These are phyloP conservation scores for Tulasnella sp. DNA, from an alignment of 768 basidiomycete genomes.

Conservation along the genomic window DNA sequence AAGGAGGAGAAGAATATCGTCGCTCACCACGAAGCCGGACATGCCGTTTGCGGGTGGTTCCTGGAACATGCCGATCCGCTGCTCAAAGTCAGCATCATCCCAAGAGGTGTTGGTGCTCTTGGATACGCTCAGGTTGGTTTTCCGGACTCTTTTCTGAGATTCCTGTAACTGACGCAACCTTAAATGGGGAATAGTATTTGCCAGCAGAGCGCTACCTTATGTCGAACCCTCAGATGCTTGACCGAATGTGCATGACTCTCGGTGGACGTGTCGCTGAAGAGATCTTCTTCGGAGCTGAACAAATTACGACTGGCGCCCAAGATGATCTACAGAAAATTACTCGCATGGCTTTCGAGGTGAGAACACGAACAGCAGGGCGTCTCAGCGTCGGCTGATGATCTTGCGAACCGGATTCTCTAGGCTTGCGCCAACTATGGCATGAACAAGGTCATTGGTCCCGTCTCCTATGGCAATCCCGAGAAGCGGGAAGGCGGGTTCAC, in stretches of 20 bases:
- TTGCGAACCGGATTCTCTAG: not conserved
- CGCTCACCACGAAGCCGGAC: slow-evolving; percentile 98
- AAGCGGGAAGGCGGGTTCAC: slow-evolving; percentile 84
- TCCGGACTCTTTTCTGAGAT: not conserved
- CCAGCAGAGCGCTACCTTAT: slow-evolving; percentile 94
- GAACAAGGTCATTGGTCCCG: slow-evolving; percentile 90
- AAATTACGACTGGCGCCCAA: slow-evolving; percentile 97
- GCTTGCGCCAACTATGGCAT: slow-evolving; percentile 95
- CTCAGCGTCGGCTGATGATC: not conserved
- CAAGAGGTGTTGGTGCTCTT: slow-evolving; percentile 89
- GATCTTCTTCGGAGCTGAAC: slow-evolving; percentile 87
- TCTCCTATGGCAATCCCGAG: slow-evolving; percentile 89
- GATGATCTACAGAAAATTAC: slow-evolving; percentile 99
- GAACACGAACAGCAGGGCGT: slow-evolving; percentile 6
- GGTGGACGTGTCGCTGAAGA: slow-evolving; percentile 98
- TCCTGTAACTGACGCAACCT: not conserved
- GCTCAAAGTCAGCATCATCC: slow-evolving; percentile 97
- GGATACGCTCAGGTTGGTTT: slow-evolving; percentile 85
- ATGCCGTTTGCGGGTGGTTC: slow-evolving; percentile 98
- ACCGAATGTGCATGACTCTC: slow-evolving; percentile 97
- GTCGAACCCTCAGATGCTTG: slow-evolving; percentile 88
- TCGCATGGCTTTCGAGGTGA: slow-evolving; percentile 85
- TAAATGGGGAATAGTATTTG: slow-evolving; percentile 59
- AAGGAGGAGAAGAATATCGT: slow-evolving; percentile 97
- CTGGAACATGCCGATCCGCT: slow-evolving; percentile 95